Conservation (phyloP, 1,139 yeast species). For the Protomyces inouyei region DNA sequence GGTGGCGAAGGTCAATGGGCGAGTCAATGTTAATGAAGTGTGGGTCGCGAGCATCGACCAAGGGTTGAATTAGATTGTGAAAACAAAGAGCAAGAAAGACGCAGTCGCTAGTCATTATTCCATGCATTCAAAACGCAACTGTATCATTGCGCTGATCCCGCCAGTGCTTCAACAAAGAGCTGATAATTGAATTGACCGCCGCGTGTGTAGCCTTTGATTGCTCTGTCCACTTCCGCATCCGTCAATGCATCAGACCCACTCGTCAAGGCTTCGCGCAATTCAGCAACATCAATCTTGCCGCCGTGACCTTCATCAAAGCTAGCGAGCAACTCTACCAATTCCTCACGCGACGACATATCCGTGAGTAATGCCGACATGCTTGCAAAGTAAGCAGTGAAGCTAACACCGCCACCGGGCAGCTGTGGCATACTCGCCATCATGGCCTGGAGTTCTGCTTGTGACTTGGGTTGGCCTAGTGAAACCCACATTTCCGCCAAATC, state of each 20-base stretch:
- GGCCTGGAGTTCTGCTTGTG: conserved; percentile 40
- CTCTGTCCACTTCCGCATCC: conserved; percentile 48
- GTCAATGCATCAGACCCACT: conserved; percentile 50
- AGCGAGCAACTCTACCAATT: conserved; percentile 59
- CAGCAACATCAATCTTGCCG: conserved; percentile 48
- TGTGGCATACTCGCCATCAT: conserved; percentile 52
- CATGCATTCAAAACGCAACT: no score
- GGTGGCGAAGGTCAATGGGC: no score
- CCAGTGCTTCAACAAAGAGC: conserved; percentile 28
- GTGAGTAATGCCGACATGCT: conserved; percentile 59
- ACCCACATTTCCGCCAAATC: conserved; percentile 59
- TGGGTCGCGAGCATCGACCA: no score
- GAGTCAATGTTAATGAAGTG: no score
- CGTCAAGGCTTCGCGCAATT: conserved; percentile 46
- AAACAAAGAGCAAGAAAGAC: no score
- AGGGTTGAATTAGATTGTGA: no score
- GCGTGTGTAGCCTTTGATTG: conserved; percentile 11
- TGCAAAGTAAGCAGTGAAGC: conserved; percentile 66
- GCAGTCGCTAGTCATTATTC: no score
- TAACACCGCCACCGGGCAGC: conserved; percentile 42
- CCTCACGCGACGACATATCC: conserved; percentile 56
- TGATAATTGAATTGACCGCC: conserved; percentile 26
- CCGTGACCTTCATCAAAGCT: conserved; percentile 48
- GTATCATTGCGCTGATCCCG: conserved; percentile 21
- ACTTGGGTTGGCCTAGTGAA: conserved; percentile 47